Conservation (phyloP, 805 yeast species). For the Candida parachauliodes region DNA sequence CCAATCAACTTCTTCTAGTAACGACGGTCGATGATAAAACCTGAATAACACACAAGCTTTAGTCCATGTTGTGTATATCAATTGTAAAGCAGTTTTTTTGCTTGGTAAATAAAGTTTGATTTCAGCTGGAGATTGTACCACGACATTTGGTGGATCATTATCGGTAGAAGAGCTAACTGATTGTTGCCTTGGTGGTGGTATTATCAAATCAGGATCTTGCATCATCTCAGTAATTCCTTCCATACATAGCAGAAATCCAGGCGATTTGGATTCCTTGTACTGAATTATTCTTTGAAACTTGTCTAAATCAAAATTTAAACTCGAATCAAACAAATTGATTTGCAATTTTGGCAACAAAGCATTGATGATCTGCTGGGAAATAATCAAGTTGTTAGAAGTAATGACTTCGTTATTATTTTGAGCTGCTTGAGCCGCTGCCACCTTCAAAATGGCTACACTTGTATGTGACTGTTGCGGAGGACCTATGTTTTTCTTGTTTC, state of each 20-base stretch:
- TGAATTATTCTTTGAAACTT: slow-evolving; percentile 27
- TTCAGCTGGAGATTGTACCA: slow-evolving; percentile 29
- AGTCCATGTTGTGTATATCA: slow-evolving; percentile 77
- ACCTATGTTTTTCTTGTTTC: slow-evolving; percentile 44
- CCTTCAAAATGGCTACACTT: slow-evolving; percentile 10
- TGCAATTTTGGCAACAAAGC: slow-evolving; percentile 33
- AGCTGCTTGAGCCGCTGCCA: slow-evolving; percentile 10
- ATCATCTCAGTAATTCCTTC: slow-evolving; percentile 27
- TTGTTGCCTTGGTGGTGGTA: slow-evolving; percentile 14
- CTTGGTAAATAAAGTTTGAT: slow-evolving; percentile 71
- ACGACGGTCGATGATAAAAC: slow-evolving; percentile 81
- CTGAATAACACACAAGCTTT: slow-evolving; percentile 82
- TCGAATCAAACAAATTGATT: slow-evolving; percentile 32
- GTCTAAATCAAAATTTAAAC: slow-evolving; percentile 29
- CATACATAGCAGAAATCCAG: slow-evolving; percentile 11
- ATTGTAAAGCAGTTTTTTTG: slow-evolving; percentile 63
- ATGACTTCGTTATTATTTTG: background rate
- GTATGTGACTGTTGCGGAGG: slow-evolving; percentile 24
- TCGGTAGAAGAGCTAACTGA: slow-evolving; percentile 13
- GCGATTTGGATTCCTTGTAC: slow-evolving; percentile 16
- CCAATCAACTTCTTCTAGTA: slow-evolving; percentile 69
- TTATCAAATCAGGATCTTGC: slow-evolving; percentile 23
- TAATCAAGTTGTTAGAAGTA: slow-evolving; percentile 16
- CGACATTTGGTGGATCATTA: slow-evolving; percentile 18
- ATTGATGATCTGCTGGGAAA: slow-evolving; percentile 33